phyloP scores from a whole-genome alignment of 169 alveolate genomes.

The Plasmodium malariae region DNA sequence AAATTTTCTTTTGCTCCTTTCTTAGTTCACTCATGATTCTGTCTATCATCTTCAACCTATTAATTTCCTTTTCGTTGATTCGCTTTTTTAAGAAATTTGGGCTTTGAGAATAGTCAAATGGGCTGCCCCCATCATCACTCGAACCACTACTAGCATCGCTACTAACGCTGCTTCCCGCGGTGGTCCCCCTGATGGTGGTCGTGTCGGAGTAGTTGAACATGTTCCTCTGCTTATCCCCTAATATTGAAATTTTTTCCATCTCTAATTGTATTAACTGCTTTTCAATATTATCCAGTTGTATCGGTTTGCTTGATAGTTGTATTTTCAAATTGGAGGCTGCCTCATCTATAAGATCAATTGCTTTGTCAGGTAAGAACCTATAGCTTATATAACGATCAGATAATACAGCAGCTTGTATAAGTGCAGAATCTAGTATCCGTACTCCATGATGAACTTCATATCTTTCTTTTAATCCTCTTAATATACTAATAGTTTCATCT shows the following conservation, averaged over 20 bases:
- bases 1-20: conserved; percentile 79
- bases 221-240: conserved; percentile 72
- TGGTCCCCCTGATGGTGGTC: conserved; percentile 24
- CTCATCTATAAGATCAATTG: conserved; percentile 90
- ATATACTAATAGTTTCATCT: conserved; percentile 88
- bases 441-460: conserved; percentile 93
- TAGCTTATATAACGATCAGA: conserved; percentile 86
- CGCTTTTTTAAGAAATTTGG: conserved; percentile 29
- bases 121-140: background rate
- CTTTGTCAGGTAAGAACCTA: conserved; percentile 90
- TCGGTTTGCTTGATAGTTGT: conserved; percentile 89
- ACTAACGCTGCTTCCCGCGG: conserved; percentile 33
- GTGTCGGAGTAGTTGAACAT: conserved; percentile 15
- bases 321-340: conserved; percentile 91
- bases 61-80: conserved; percentile 65
- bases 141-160: background rate
- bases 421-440: conserved; percentile 90
- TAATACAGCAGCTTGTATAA: conserved; percentile 90
- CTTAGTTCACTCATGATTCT: conserved; percentile 67
- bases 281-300: conserved; percentile 88
- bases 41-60: conserved; percentile 78
- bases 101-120: conserved; percentile 28
- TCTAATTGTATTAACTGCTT: conserved; percentile 88
- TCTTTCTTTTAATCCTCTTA: conserved; percentile 90
- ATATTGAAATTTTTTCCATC: conserved; percentile 88